phyloP scores from a whole-genome alignment of 495 filamentous ascomycete genomes.

The Acidiella bohemica region DNA sequence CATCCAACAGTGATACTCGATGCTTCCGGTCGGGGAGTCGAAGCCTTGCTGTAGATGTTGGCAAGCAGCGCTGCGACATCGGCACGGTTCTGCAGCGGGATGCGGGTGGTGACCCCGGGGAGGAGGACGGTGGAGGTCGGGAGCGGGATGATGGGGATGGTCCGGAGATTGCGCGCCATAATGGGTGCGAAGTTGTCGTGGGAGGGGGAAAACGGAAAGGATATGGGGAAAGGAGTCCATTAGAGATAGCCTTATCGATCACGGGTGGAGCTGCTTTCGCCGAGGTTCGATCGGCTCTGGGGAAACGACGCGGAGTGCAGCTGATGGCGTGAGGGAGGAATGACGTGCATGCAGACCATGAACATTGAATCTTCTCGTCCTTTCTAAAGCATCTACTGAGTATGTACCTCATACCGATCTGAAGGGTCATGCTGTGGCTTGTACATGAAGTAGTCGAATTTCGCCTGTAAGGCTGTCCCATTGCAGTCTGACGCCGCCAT shows the following conservation, averaged over 20 bases:
- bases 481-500: constrained; percentile 2
- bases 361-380: too few species aligned
- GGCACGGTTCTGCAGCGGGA: constrained; percentile 62
- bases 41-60: constrained; percentile 53
- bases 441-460: constrained; percentile 7
- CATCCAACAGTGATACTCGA: constrained; percentile 63
- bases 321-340: too few species aligned
- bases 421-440: not conserved
- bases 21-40: constrained; percentile 47
- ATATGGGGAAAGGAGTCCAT: too few species aligned
- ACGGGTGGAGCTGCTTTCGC: too few species aligned
- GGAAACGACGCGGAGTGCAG: too few species aligned
- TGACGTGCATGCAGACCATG: too few species aligned
- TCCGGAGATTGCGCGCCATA: too few species aligned
- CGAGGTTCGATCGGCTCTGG: too few species aligned
- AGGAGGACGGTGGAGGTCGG: constrained; percentile 62
- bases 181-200: too few species aligned
- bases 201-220: too few species aligned
- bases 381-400: too few species aligned
- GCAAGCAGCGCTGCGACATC: constrained; percentile 75
- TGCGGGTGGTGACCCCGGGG: constrained; percentile 63
- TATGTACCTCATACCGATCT: constrained; percentile 5
- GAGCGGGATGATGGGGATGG: constrained; percentile 61
- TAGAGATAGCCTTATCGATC: too few species aligned
- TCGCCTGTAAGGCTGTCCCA: constrained; percentile 1